These are phyloP conservation scores for Yamadazyma atmosphaerica DNA, from an alignment of 1,139 yeast species.

Conservation along the genomic window DNA sequence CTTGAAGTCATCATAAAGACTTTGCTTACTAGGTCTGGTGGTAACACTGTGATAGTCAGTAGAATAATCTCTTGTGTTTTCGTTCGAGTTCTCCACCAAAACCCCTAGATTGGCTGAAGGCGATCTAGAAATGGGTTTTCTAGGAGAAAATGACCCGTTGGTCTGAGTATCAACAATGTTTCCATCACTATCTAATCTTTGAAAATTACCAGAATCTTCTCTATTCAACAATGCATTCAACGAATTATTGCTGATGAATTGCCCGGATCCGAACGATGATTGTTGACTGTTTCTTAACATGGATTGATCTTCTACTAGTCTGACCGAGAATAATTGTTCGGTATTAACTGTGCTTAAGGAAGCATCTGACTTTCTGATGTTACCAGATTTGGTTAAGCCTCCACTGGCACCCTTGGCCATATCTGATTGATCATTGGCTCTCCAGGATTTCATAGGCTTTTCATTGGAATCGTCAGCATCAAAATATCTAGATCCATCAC, in stretches of 20 bases:
- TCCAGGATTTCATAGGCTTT: constrained; percentile 71
- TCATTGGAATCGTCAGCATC: constrained; percentile 29
- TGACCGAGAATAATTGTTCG: constrained; percentile 76
- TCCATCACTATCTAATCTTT: constrained; percentile 56
- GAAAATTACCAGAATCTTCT: constrained; percentile 47
- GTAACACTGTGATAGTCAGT: constrained; percentile 12
- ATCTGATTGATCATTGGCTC: constrained; percentile 47
- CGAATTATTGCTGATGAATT: constrained; percentile 31
- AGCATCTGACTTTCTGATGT: constrained; percentile 51
- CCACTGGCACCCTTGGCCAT: constrained; percentile 16
- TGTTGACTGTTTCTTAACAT: constrained; percentile 38
- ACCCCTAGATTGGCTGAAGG: constrained; percentile 31
- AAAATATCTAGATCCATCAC: constrained; percentile 21
- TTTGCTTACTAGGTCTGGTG: constrained; percentile 11
- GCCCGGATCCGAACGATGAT: constrained; percentile 31
- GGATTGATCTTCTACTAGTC: constrained; percentile 63
- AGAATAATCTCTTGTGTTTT: constrained; percentile 24
- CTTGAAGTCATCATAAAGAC: constrained; percentile 28
- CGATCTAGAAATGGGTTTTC: constrained; percentile 23
- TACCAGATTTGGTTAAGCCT: constrained; percentile 19
- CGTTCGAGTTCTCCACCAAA: constrained; percentile 28
- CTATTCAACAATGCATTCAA: constrained; percentile 29
- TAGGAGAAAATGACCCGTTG: constrained; percentile 11
- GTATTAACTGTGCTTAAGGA: constrained; percentile 87
- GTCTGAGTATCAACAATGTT: constrained; percentile 38